Percentiles rank a stretch among this genome's conserved stretches.
Evolutionary conservation across 768 basidiomycete species (phyloP).

Genomic region (Mycena epipterygia): DNA sequence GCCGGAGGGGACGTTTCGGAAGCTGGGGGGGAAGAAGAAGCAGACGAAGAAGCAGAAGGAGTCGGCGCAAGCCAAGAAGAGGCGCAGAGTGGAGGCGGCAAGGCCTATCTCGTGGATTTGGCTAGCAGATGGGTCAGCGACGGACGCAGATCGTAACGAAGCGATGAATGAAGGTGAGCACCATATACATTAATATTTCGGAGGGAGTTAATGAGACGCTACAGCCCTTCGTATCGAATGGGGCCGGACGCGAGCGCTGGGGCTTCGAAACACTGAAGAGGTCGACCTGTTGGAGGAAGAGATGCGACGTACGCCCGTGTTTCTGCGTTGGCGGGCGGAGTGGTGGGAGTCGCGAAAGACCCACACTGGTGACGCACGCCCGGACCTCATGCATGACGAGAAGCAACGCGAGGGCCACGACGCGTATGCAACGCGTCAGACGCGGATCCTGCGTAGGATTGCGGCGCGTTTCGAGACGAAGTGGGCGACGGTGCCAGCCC

Average conservation of each 20-base stretch:
- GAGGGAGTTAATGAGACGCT: no score
- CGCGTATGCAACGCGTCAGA: conserved; percentile 6
- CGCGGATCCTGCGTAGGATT: not conserved
- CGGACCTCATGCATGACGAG: not conserved
- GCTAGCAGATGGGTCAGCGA: not conserved
- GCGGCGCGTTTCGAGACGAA: no score
- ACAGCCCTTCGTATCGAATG: conserved; percentile 22
- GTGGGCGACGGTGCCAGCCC: not conserved
- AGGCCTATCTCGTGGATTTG: no score
- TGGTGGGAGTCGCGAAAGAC: conserved; percentile 6
- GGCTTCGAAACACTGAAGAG: conserved; percentile 19
- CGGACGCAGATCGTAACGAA: not conserved
- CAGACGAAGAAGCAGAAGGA: not conserved
- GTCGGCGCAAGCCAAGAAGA: no score
- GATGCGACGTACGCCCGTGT: conserved; percentile 11
- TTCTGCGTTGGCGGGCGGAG: conserved; percentile 17
- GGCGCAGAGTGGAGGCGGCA: no score
- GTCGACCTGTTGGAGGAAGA: conserved; percentile 30
- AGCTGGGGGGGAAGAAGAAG: not conserved
- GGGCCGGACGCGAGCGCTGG: conserved; percentile 10
- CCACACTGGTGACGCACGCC: not conserved
- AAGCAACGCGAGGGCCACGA: conserved; percentile 9
- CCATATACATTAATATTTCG: not conserved
- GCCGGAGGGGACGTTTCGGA: no score
- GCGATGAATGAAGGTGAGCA: conserved; percentile 15